Base-by-base conservation (phyloP, 2,329 filamentous ascomycete species). In the Epicoccum sorghinum region DNA sequence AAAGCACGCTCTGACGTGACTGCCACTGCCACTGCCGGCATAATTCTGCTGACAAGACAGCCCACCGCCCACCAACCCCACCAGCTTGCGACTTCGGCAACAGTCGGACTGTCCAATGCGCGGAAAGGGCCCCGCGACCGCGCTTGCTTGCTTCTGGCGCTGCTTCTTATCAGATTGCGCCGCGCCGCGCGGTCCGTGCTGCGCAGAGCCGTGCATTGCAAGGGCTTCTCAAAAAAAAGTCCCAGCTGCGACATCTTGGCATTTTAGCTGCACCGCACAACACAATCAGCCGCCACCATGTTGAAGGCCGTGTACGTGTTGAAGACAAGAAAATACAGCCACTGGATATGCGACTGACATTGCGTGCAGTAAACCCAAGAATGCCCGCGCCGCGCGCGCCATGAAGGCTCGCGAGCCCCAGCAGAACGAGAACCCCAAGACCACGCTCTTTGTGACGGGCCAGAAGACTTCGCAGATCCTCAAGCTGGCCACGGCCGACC, bases 361-460 rank as follows among this genome's bases (percentile, higher is more conserved):
- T 4, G 7, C 23, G 10, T 8, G 3, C 54, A 87, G 85, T 60
- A 88, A 88, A 79, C 85, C 88, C 55, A 87, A 87, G 68, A 90
- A 87, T 78, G 92, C 93, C 66, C 92, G 95, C 81, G 95, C 92
- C 54, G 96, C 96, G 83, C 89, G 95, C 67, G 93, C 91, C 61
- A 87, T 98, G 72, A 95, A 96, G 75, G 93, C 96, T 78, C 90
- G 90, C 70, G 93, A 91, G 70, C 91, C 95, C 53, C 96, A 97
- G 77, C 81, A 86, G 64, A 80, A 89, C 76, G 95, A 99, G 79
- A 95, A 96, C 77, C 86, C 92, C 58, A 97, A 96, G 79, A 90
- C 85, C 29, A 90, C 90, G 56, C 88, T 99, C 64, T 90, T 99
- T 75, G 86, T 99, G 60, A 89, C 91, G 60, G 93, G 93, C 68